These are phyloP conservation scores for Leptographium lundbergii DNA, from an alignment of 2,329 filamentous ascomycete species.

Conservation along the genomic window DNA sequence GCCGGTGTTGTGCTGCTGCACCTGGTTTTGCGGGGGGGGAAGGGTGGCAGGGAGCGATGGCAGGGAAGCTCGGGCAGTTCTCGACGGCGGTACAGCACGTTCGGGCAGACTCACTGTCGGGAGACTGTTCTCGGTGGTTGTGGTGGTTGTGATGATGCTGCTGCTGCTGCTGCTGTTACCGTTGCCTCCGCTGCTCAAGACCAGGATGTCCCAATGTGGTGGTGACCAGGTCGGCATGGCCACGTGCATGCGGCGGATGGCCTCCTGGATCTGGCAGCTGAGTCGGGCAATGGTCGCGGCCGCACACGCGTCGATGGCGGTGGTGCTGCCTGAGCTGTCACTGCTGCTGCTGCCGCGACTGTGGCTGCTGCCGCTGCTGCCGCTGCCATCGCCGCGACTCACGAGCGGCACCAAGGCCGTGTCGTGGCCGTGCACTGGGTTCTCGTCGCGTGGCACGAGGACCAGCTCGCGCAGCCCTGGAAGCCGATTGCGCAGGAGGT, in stretches of 20 bases:
- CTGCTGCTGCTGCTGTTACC: background rate
- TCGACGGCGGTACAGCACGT: background rate
- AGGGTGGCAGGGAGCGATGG: too few relatives aligned
- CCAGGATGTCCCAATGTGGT: slow-evolving; percentile 25
- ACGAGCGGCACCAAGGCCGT: slow-evolving; percentile 13
- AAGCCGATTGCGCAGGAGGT: slow-evolving; percentile 25
- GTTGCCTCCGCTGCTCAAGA: slow-evolving; percentile 12
- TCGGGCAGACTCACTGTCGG: background rate
- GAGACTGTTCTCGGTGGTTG: background rate
- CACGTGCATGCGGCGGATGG: slow-evolving; percentile 2
- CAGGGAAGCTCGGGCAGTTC: too few relatives aligned
- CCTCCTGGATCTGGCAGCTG: slow-evolving; percentile 18
- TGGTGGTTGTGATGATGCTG: background rate
- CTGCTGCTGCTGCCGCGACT: background rate
- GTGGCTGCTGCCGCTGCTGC: background rate
- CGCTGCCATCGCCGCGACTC: too few relatives aligned
- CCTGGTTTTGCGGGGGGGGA: too few relatives aligned
- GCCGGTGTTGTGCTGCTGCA: background rate
- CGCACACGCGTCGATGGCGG: background rate
- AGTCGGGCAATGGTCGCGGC: slow-evolving; percentile 21
- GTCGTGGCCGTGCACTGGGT: slow-evolving; percentile 13
- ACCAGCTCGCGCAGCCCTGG: slow-evolving; percentile 27
- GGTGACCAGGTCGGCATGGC: slow-evolving; percentile 18
- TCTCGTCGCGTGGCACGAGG: slow-evolving; percentile 18
- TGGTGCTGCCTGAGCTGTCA: too few relatives aligned